Percentiles rank a stretch among this genome's conserved stretches.
Evolutionary conservation across 805 yeast species (phyloP).

Genomic region (Hanseniaspora singularis): DNA sequence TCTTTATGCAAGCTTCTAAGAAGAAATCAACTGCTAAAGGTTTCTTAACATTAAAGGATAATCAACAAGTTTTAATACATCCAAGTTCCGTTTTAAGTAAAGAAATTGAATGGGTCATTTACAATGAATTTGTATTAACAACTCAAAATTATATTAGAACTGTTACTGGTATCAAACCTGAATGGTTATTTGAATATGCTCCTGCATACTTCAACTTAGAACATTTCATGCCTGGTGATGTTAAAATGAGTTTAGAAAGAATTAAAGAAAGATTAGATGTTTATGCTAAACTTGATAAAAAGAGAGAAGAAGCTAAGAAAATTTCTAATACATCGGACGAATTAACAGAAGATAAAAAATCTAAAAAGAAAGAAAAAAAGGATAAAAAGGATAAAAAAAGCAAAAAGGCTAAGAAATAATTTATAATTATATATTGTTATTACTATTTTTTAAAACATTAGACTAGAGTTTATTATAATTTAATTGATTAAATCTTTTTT

Average conservation of each 20-base stretch:
- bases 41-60: conserved; percentile 86
- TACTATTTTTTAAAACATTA: neutral
- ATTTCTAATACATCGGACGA: conserved; percentile 7
- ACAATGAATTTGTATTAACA: conserved; percentile 90
- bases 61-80: conserved; percentile 88
- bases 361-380: conserved; percentile 10
- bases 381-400: conserved; percentile 6
- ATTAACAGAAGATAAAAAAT: neutral
- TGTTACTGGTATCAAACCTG: conserved; percentile 80
- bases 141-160: conserved; percentile 89
- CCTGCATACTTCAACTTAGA: conserved; percentile 55
- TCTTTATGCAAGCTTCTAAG: conserved; percentile 97
- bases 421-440: neutral
- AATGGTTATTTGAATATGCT: conserved; percentile 74
- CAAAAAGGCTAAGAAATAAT: conserved; percentile 7
- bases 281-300: conserved; percentile 28
- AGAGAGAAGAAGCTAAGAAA: conserved; percentile 19
- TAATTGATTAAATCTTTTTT: too few relatives aligned
- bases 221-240: conserved; percentile 61
- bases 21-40: conserved; percentile 69
- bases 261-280: conserved; percentile 41
- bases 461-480: neutral
- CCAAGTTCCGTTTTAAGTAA: conserved; percentile 86
- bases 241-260: conserved; percentile 54
- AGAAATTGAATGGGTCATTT: conserved; percentile 85